Evolutionary conservation across 306 rosid genomes (phyloP), one percentile per base, ranked within the genome.

Genomic region (Calophaca sinica): DNA sequence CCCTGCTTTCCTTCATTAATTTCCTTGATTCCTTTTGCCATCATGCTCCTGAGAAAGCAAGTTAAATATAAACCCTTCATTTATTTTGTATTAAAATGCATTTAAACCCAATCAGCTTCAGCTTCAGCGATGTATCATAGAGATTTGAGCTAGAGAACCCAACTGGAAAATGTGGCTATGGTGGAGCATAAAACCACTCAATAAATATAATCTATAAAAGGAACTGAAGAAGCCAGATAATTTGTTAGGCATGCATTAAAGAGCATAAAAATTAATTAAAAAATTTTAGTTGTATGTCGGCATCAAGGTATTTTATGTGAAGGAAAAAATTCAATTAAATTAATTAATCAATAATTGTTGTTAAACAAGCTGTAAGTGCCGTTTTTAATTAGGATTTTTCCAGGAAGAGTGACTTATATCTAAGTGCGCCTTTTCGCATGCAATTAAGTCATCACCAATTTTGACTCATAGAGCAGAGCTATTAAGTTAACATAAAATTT

Each of bases 341-440:
- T 77, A 48, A 39, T 52, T 32, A 63, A 53, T 6, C 13, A n/a
- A 20, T 57, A 59, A 8, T 42, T 54, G 15, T 46, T 13, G 13
- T 36, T 66, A 45, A 42, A 14, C 6, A 53, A 65, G 46, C 45
- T 66, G 20, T 64, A 33, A 45, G 78, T 79, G 28, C 62, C 68
- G 31, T 51, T 52, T 41, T 20, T 66, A 20, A 66, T 81, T 62
- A 51, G 55, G 29, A 68, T 9, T 66, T 66, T 73, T 15, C 26
- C 49, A 45, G 79, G 71, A 13, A 70, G 78, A 54, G 69, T 62
- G 59, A n/a, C 15, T 49, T 67, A 13, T 31, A 5, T 6, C 14
- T 55, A 76, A 76, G 86, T 76, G 84, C 82, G 79, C 54, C 79
- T 70, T 70, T 70, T 80, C 26, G 49, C 33, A 29, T 66, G 72